Base-by-base conservation (phyloP, 1,284 basidiomycete species). In the Fomitopsis pinicola region DNA sequence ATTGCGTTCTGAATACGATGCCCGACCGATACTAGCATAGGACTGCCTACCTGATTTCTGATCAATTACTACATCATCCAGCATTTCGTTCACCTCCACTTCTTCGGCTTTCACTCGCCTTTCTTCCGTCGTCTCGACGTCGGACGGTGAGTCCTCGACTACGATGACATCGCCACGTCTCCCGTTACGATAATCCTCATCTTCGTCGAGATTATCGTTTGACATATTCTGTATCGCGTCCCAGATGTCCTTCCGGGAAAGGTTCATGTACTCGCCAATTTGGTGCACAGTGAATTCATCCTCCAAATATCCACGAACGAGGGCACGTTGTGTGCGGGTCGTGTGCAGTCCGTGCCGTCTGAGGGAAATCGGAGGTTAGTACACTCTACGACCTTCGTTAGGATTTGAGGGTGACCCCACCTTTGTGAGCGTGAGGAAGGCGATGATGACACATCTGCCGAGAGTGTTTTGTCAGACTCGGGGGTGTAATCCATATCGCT, bases 231-330 rank as follows among this genome's bases (percentile, higher is more conserved):
- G 40, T 42, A 63, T 52, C 3, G 52, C 55, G 15, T 58, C 52
- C 26, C 57, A 50, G 17, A 50, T 35, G n/a, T 48, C 45, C 9
- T 19, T 28, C 14, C 17, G 57, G 12, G 26, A n/a, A 22, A 42
- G 45, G 26, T 58, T 46, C 42, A 60, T 28, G 33, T 50, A 59
- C 28, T 53, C 17, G 9, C 15, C 6, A 14, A 55, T 59, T 15
- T 59, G 58, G 14, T 50, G 14, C 36, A 54, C 40, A 28, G 55
- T 57, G 22, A 28, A 48, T 30, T 48, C 19, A 17, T 52, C 30
- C 17, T 57, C 30, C 53, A 53, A 63, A n/a, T 44, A 58, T 15
- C 53, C 46, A 35, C 58, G 59, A 9, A 63, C 45, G 36, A 63
- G 6, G n/a, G 62, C 62, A n/a, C 55, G 48, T n/a, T 57, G 33